phyloP scores from a whole-genome alignment of 1,284 basidiomycete genomes.

The Phenoliferia sp. region DNA sequence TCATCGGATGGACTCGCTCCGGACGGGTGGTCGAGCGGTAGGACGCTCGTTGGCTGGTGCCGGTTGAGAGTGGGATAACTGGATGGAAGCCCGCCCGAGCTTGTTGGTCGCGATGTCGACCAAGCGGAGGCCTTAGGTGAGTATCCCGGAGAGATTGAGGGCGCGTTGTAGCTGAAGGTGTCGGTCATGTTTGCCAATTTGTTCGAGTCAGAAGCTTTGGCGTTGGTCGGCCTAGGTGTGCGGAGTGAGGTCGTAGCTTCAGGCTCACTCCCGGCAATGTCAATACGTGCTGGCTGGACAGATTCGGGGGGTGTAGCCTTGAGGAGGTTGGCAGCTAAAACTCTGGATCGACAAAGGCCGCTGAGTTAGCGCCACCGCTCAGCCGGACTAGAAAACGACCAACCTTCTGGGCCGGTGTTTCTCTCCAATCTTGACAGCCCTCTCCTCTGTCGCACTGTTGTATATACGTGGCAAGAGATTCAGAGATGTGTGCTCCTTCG shows the following conservation, averaged over 20 bases:
- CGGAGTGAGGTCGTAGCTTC: neutral
- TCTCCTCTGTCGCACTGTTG: no score
- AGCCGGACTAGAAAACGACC: no score
- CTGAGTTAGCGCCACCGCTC: no score
- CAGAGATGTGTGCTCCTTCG: no score
- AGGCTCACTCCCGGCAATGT: no score
- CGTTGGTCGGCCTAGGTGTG: neutral
- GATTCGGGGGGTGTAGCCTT: no score
- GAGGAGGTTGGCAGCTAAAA: no score
- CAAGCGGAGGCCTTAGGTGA: neutral
- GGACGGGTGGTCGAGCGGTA: neutral
- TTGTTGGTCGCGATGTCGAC: neutral
- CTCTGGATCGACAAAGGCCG: no score
- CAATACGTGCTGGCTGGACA: no score
- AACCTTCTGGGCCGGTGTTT: no score
- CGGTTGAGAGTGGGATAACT: neutral
- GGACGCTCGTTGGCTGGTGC: neutral
- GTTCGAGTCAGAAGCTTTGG: neutral
- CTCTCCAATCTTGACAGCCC: no score
- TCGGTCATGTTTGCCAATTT: conserved; percentile 5
- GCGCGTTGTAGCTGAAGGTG: conserved; percentile 15
- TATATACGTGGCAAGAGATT: no score
- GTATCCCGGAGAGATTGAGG: neutral
- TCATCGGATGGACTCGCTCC: neutral
- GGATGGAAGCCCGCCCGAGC: neutral